These are phyloP conservation scores for Coccomyxa sp. DNA, from an alignment of 139 green algal species.

Conservation along the genomic window DNA sequence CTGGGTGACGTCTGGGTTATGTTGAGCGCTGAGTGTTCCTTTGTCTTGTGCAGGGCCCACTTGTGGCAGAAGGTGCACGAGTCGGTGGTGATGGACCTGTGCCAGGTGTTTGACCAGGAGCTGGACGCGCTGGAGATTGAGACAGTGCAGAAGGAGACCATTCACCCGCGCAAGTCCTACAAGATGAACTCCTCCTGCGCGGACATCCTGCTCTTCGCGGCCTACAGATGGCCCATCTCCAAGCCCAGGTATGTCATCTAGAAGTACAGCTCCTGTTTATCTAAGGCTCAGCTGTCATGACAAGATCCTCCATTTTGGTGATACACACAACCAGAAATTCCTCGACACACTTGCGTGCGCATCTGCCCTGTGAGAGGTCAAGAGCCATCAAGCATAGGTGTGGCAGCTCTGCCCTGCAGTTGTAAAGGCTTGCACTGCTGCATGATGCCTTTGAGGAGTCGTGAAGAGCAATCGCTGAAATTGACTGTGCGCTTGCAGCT, in stretches of 20 bases:
- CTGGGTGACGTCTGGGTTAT: too few relatives aligned
- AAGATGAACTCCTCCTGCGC: slow-evolving; percentile 97
- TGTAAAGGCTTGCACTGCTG: too few relatives aligned
- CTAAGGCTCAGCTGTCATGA: too few relatives aligned
- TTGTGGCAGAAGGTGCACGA: slow-evolving; percentile 99
- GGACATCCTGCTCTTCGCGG: slow-evolving; percentile 97
- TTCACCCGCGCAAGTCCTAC: slow-evolving; percentile 98
- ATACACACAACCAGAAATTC: too few relatives aligned
- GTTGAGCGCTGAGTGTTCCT: too few relatives aligned
- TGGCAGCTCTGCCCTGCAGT: too few relatives aligned
- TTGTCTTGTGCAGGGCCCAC: slow-evolving; percentile 78
- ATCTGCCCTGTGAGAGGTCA: too few relatives aligned
- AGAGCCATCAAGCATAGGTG: too few relatives aligned
- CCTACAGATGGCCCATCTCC: slow-evolving; percentile 94
- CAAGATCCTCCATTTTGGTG: too few relatives aligned
- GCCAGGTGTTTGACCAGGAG: slow-evolving; percentile 95
- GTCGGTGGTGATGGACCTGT: slow-evolving; percentile 89
- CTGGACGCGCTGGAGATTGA: slow-evolving; percentile 99
- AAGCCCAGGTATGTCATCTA: slow-evolving; percentile 79
- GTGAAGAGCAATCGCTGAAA: too few relatives aligned
- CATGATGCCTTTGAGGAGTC: not conserved
- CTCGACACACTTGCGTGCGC: too few relatives aligned
- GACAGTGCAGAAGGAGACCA: slow-evolving; percentile 99
- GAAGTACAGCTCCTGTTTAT: too few relatives aligned
- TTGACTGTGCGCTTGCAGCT: slow-evolving; percentile 25